A percentile compares a stretch with the other conserved stretches of the same genome.
phyloP scores from a whole-genome alignment of 164 flowering plant genomes.

The Santalum album region DNA sequence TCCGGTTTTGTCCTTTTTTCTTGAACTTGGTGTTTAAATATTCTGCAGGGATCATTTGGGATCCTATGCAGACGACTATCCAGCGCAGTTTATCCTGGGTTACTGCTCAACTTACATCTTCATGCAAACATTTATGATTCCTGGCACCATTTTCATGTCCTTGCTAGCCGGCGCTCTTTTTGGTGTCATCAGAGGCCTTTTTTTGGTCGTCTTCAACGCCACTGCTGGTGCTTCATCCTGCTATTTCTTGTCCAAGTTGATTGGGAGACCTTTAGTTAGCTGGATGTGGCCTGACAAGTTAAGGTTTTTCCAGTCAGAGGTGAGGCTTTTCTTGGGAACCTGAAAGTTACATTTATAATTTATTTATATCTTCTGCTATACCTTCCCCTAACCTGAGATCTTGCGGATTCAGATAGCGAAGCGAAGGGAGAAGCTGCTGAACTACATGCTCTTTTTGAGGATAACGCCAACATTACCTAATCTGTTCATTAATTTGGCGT shows the following conservation, averaged over 20 bases:
- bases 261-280: slow-evolving; percentile 81
- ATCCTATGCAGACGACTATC: slow-evolving; percentile 57
- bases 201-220: slow-evolving; percentile 87
- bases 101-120: slow-evolving; percentile 94
- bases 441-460: slow-evolving; percentile 82
- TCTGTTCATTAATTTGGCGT: slow-evolving; percentile 84
- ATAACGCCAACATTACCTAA: slow-evolving; percentile 84
- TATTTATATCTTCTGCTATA: not conserved
- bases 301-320: slow-evolving; percentile 89
- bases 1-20: not conserved
- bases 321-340: slow-evolving; percentile 14
- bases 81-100: slow-evolving; percentile 74
- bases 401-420: slow-evolving; percentile 57
- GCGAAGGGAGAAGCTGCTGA: slow-evolving; percentile 66
- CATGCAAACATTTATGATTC: slow-evolving; percentile 99
- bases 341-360: not conserved
- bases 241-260: slow-evolving; percentile 80
- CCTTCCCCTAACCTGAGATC: slow-evolving; percentile 2
- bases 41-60: slow-evolving; percentile 71
- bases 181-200: slow-evolving; percentile 73
- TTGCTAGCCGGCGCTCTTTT: slow-evolving; percentile 96
- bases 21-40: not conserved
- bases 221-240: slow-evolving; percentile 94
- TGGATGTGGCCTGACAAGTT: slow-evolving; percentile 97
- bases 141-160: slow-evolving; percentile 98